Conservation (phyloP, 306 rosid genomes). For the Pyrus communis region DNA sequence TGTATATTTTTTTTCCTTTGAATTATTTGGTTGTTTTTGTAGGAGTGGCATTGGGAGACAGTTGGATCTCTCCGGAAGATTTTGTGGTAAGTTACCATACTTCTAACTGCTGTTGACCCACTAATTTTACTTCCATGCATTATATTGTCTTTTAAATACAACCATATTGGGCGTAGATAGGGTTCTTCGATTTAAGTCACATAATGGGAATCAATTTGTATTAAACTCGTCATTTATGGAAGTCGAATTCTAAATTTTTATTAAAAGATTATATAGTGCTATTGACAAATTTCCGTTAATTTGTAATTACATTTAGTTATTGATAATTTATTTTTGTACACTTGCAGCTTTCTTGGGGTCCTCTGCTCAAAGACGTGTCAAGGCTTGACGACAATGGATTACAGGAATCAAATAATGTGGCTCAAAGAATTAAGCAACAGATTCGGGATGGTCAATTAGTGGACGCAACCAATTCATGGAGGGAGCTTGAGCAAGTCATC, state of each 20-base stretch:
- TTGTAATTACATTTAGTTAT: background rate
- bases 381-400: slow-evolving; percentile 58
- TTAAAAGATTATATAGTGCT: too few relatives aligned
- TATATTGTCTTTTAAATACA: too few relatives aligned
- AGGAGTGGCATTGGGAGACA: slow-evolving; percentile 93
- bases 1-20: background rate
- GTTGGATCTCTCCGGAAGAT: slow-evolving; percentile 98
- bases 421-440: slow-evolving; percentile 54
- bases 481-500: slow-evolving; percentile 41
- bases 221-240: too few relatives aligned
- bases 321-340: background rate
- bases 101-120: background rate
- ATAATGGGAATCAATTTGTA: too few relatives aligned
- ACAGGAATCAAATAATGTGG: slow-evolving; percentile 55
- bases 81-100: slow-evolving; percentile 46
- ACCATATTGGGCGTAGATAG: too few relatives aligned
- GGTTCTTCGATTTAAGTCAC: too few relatives aligned
- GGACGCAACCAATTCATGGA: slow-evolving; percentile 62
- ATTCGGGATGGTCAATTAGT: slow-evolving; percentile 42
- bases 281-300: background rate
- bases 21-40: background rate
- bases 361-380: slow-evolving; percentile 82
- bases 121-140: background rate
- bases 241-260: too few relatives aligned
- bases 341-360: slow-evolving; percentile 84